Evolutionary conservation across 2,329 filamentous ascomycete species (phyloP), one percentile per base, ranked within the genome.

Genomic region (Onygena corvina): DNA sequence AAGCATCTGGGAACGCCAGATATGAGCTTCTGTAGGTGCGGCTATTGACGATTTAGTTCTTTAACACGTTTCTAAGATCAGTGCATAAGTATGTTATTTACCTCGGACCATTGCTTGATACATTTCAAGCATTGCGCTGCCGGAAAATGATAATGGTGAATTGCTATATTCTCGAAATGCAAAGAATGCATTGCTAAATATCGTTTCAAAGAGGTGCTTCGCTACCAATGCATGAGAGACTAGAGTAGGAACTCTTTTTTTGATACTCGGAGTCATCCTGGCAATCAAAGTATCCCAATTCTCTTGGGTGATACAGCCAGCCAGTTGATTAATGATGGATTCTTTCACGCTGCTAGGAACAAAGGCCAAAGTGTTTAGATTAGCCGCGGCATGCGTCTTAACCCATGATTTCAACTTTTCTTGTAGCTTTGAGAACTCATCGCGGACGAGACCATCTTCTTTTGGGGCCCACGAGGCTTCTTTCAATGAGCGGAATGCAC

Each of bases 1-100:
- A 2, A 59, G 30, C n/a, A 49, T 57, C 20, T 57, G 53, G 3
- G 57, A 53, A 8, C 56, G 56, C 57, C 57, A 59, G 33, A 49
- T 42, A 21, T 59, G 54, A 4, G 54, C 55, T 34, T 53, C 47
- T 16, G 34, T 18, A 6, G 23, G 25, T 38, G 55, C 25, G 30
- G 51, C 56, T 57, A 47, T 18, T 3, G 11, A 16, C 3, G 27
- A n/a, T 18, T 48, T 14, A 48, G 46, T 35, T 21, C 12, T 14
- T 21, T 23, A n/a, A 40, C 12, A 11, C 4, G 14, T 8, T 21
- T 11, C 29, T 4, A 16, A 20, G 35, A 4, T 21, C 4, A 20
- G 9, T 23, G 3, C n/a, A n/a, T n/a, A n/a, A n/a, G n/a, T n/a
- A n/a, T n/a, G n/a, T n/a, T 23, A 21, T 20, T 12, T 40, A 40